phyloP scores from a whole-genome alignment of 2,329 filamentous ascomycete species.

The Leptoxyphium fumago region DNA sequence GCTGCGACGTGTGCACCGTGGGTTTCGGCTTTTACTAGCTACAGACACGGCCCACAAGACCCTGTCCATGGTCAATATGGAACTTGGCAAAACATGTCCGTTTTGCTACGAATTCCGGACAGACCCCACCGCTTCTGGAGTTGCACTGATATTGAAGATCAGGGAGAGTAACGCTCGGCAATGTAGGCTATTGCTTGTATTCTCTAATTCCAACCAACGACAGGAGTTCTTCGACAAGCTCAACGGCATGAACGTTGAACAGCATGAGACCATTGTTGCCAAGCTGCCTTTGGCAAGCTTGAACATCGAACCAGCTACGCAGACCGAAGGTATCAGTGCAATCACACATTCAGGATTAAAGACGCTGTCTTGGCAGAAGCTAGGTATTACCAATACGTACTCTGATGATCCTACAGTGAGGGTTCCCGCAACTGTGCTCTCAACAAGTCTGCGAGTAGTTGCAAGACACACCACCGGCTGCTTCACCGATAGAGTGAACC shows the following conservation, averaged over 20 bases:
- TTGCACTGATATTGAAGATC: conserved; percentile 55
- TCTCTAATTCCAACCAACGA: conserved; percentile 57
- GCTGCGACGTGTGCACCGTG: conserved; percentile 57
- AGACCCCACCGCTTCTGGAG: conserved; percentile 42
- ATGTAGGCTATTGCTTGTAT: conserved; percentile 63
- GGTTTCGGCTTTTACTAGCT: conserved; percentile 63
- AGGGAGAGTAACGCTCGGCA: conserved; percentile 41
- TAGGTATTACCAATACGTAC: conserved; percentile 59
- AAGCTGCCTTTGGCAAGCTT: conserved; percentile 54
- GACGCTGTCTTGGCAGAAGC: conserved; percentile 47
- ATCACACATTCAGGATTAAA: conserved; percentile 27
- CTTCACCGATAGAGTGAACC: conserved; percentile 70
- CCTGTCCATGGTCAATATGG: conserved; percentile 60
- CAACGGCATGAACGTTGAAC: conserved; percentile 53
- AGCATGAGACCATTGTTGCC: conserved; percentile 54
- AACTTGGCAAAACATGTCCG: conserved; percentile 48
- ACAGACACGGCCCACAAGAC: conserved; percentile 66
- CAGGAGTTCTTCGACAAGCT: conserved; percentile 57
- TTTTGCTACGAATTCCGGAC: conserved; percentile 64
- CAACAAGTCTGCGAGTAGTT: conserved; percentile 61
- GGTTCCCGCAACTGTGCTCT: conserved; percentile 53
- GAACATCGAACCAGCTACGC: conserved; percentile 43
- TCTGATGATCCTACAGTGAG: conserved; percentile 40
- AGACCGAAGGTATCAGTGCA: conserved; percentile 28
- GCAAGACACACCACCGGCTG: conserved; percentile 60